Evolutionary conservation across 176 grass and related monocot genomes (phyloP), one percentile per base, ranked within the genome.

Genomic region (Oryza officinalis): DNA sequence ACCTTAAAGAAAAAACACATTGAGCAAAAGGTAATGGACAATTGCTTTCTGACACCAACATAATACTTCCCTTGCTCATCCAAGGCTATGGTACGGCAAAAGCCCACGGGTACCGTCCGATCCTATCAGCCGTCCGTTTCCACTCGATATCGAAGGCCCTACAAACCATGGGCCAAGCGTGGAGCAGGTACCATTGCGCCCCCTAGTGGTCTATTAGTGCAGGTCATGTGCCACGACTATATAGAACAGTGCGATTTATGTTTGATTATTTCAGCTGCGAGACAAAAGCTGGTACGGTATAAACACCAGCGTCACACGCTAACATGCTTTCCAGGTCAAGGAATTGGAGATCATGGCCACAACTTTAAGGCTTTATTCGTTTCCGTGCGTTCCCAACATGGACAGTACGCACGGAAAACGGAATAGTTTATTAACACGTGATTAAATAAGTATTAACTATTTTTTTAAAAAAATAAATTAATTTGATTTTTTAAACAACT

Each of bases 51-150:
- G 87, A 75, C 87, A 75, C 27, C 81, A 70, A 10, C 81, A 74
- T 75, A 47, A 85, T 49, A 31, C 31, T 40, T 64, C 63, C 76
- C 82, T 85, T 81, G 87, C 50, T 85, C 63, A 75, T 71, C 57
- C 77, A 68, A 80, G 76, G 15, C 69, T 84, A 23, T 37, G 35
- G 82, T 65, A 85, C 76, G 45, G 70, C 33, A 18, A 14, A 41
- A 49, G 15, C 49, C 35, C 70, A 80, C 76, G 28, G 23, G 11
- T 49, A 3, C 64, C 33, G 82, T 81, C 77, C 71, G 49, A 63
- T 76, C 77, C 28, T 52, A 52, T 54, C 64, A 77, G 4, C 65
- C 54, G 65, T 86, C 78, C 72, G 25, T 26, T 32, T 76, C 64
- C 76, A 69, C 38, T 76, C 71, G 71, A 69, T 68, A 17, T 3